These are phyloP conservation scores for Fistulina hepatica DNA, from an alignment of 1,284 basidiomycete genomes.

Conservation along the genomic window DNA sequence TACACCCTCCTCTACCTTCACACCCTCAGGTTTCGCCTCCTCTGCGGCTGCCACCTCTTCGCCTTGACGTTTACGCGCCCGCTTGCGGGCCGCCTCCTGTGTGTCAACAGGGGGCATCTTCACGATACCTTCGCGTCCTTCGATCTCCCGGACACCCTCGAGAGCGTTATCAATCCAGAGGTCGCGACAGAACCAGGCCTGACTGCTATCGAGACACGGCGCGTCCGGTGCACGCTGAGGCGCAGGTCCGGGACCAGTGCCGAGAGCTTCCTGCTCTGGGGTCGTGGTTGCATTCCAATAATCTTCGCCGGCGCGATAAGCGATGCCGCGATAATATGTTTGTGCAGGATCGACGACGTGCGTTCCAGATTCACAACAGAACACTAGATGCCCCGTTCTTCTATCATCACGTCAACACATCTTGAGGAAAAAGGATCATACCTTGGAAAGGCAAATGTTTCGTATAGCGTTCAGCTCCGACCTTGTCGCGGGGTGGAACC, in stretches of 20 bases:
- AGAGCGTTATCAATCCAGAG: conserved; percentile 79
- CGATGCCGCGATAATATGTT: conserved; percentile 82
- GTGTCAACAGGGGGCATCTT: no score
- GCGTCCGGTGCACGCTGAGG: conserved; percentile 63
- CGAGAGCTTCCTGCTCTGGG: no score
- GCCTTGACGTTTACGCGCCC: conserved; percentile 11
- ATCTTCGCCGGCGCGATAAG: conserved; percentile 69
- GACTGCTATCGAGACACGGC: conserved; percentile 83
- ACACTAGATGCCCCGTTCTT: no score
- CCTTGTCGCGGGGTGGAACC: conserved; percentile 78
- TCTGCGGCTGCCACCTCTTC: conserved; percentile 1
- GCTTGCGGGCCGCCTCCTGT: conserved; percentile 17
- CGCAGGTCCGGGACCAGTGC: no score
- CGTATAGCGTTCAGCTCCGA: conserved; percentile 72
- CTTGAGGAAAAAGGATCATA: no score
- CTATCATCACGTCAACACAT: no score
- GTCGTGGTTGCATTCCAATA: conserved; percentile 67
- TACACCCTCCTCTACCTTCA: conserved; percentile 27
- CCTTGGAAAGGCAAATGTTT: conserved; percentile 91
- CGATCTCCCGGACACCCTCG: conserved; percentile 53
- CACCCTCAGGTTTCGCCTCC: conserved; percentile 9
- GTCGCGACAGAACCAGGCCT: conserved; percentile 94
- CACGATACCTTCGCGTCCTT: no score
- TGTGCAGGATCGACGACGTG: conserved; percentile 90
- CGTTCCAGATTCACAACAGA: conserved; percentile 93